Evolutionary conservation across 208 protist species (phyloP), one percentile per base, ranked within the genome.

Genomic region (Crithidia bombi): DNA sequence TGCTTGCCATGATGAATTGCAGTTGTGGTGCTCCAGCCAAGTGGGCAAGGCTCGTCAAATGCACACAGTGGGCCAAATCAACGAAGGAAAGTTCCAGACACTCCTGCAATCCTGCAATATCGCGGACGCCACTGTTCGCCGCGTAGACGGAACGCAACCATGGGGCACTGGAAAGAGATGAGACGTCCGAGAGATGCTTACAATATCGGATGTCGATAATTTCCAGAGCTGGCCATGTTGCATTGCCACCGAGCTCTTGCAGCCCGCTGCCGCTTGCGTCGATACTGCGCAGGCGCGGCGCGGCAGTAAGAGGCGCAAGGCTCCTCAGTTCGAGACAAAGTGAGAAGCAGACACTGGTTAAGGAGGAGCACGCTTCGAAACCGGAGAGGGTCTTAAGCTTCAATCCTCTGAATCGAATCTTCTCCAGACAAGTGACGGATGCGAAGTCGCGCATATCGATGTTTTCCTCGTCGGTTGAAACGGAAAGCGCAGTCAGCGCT

Each of bases 51-150:
- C 17, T 39, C n/a, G 50, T 58, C 47, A 68, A 33, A 38, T 68
- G 25, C 15, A 50, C 23, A n/a, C 47, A 68, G 23, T 68, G 50
- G 3, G 63, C 23, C 15, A 68, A 1, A 19, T 68, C 63, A 15
- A 59, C 36, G 21, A 32, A 35, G 17, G 33, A 44, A 2, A 59
- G 63, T 17, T 25, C 23, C n/a, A 19, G 2, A 21, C 26, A 46
- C 2, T 12, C 1, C 10, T 14, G 26, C 15, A 57, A 2, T 39
- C 63, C 38, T 3, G 63, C 23, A 21, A 59, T 36, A 11, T 58
- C 50, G 23, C 38, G 3, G 21, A 68, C 15, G 19, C 47, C 28
- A 28, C 63, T 50, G 12, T 33, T 3, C n/a, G 41, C 26, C 19
- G 50, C 61, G 32, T 44, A 39, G 15, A 51, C 19, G 26, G 59